phyloP scores from a whole-genome alignment of 768 basidiomycete species.

The Suillus luteus region DNA sequence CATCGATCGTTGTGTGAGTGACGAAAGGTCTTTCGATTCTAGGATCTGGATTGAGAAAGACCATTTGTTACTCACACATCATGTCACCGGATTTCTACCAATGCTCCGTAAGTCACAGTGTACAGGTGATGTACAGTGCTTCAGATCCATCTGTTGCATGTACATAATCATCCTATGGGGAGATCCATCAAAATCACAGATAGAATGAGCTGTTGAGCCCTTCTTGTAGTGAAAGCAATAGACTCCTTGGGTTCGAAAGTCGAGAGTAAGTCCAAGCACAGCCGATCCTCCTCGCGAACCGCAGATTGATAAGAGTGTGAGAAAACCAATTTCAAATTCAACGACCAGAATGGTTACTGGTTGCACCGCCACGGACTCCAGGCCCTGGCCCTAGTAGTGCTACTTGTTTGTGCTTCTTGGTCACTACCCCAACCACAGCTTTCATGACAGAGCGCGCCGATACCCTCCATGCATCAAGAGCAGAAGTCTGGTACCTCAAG shows the following conservation, averaged over 20 bases:
- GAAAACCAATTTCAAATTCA: not conserved
- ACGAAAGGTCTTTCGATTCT: not conserved
- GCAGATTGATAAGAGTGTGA: not conserved
- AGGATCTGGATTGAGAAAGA: not conserved
- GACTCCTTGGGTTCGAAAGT: too few relatives aligned
- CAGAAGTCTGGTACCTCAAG: conserved; percentile 81
- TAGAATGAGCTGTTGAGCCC: too few relatives aligned
- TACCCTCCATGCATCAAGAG: conserved; percentile 30
- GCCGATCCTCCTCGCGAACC: too few relatives aligned
- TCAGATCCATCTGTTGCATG: not conserved
- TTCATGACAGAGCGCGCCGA: conserved; percentile 22
- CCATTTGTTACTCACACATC: not conserved
- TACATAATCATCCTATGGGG: not conserved
- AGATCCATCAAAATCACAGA: too few relatives aligned
- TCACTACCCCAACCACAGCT: not conserved
- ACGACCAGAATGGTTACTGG: not conserved
- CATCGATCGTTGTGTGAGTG: not conserved
- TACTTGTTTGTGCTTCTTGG: not conserved
- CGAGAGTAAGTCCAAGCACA: too few relatives aligned
- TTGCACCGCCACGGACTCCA: not conserved
- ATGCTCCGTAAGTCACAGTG: not conserved
- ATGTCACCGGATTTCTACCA: not conserved
- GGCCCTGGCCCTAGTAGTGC: not conserved
- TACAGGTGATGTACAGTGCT: too few relatives aligned
- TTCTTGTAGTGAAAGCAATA: too few relatives aligned